Base-by-base conservation (phyloP, 2,329 filamentous ascomycete genomes). In the Endothia cerciana region DNA sequence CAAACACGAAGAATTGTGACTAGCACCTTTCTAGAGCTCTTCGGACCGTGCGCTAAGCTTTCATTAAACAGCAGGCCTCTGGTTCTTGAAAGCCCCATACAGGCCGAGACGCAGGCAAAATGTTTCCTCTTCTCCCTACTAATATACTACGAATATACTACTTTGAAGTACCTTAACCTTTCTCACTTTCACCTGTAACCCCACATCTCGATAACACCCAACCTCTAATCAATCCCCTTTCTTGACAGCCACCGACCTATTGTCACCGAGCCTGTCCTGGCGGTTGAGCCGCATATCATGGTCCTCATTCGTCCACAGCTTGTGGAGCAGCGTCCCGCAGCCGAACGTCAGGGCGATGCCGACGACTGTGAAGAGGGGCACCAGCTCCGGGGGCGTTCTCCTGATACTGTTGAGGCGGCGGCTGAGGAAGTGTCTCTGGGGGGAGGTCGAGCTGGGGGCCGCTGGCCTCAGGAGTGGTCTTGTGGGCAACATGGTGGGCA, bases 361-460 rank as follows among this genome's bases (percentile, higher is more conserved):
- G 7, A 61, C 33, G 19, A 61, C 22, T 13, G 43, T 25, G 13
- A 51, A 61, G 43, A 60, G 59, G n/a, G 59, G 59, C n/a, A 51
- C 19, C n/a, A 61, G 30, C 33, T 61, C 59, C 4, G 59, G 43
- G 6, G 59, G 59, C 4, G 33, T 61, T 22, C 30, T 61, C 19
- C 33, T 61, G 25, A 61, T n/a, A 13, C 59, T 53, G 1, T 19
- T 22, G n/a, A 61, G 45, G 5, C 43, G 41, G 19, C 59, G 59
- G 4, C 28, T 25, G 45, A 51, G 45, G 10, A 61, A 61, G 45
- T 61, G 41, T 17, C 58, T 25, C 51, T 55, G 33, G 15, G 59
- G 30, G 8, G 59, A 51, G 11, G 40, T 11, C 4, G 59, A 38
- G 40, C 25, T 30, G 8, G 43, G 33, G 10, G 43, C 36, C 6